These are phyloP conservation scores for Pholiota molesta DNA, from an alignment of 768 basidiomycete genomes.

Conservation along the genomic window DNA sequence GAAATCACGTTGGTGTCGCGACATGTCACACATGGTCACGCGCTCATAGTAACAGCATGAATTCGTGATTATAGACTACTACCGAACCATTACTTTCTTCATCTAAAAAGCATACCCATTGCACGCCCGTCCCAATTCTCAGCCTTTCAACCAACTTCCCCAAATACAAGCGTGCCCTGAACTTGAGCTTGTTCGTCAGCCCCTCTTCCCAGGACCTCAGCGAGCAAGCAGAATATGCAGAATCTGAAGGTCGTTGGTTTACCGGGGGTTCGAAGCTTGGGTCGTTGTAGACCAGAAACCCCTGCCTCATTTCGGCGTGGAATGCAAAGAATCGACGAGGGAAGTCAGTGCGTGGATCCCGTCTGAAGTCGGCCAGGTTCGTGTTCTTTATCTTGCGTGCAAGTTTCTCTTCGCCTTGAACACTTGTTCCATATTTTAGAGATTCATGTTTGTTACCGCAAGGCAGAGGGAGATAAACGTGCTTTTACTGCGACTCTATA, in stretches of 20 bases:
- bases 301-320: neutral
- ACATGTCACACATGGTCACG: too few relatives aligned
- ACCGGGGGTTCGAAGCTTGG: conserved; percentile 3
- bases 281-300: neutral
- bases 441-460: neutral
- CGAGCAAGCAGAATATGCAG: too few relatives aligned
- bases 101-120: too few relatives aligned
- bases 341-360: conserved; percentile 1
- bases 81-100: too few relatives aligned
- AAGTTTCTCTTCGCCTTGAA: neutral
- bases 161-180: too few relatives aligned
- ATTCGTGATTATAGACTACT: too few relatives aligned
- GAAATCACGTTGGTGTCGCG: too few relatives aligned
- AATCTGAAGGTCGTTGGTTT: neutral
- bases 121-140: too few relatives aligned
- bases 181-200: too few relatives aligned
- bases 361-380: neutral
- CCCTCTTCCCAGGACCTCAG: too few relatives aligned
- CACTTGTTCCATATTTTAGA: neutral
- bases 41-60: too few relatives aligned
- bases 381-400: neutral
- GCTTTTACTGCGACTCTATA: neutral
- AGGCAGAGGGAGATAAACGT: neutral
- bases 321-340: neutral
- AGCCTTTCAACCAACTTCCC: too few relatives aligned